Evolutionary conservation across 1,139 yeast species (phyloP), one percentile per base, ranked within the genome.

Genomic region (Tardiomyces blankii): DNA sequence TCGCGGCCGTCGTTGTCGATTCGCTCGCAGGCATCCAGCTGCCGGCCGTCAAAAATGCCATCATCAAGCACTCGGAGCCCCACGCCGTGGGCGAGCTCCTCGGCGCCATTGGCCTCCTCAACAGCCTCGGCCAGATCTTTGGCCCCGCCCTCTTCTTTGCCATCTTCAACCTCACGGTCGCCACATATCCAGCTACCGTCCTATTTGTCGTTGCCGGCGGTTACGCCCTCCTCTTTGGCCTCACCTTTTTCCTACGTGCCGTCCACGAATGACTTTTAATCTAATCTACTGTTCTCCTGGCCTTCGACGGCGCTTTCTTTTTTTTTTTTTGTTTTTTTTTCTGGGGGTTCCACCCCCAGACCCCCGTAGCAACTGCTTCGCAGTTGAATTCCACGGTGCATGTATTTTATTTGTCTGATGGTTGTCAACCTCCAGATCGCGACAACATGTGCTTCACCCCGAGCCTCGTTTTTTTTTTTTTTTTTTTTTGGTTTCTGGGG

Each of bases 1-100:
- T 60, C 27, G 32, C 53, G 1, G 61, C 70, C 12, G 54, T 64
- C 1, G 44, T 68, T 0, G 51, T 78, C n/a, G 65, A 75, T 1
- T 64, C 82, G 1, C 57, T 80, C 39, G 78, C 79, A 0, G 64
- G 78, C 0, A 43, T 74, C 8, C 64, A 64, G 2, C 55, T 68
- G 0, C 84, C 85, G 0, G 66, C 76, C 1, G 50, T 78, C 25
- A 74, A 73, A 49, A 67, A 75, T 5, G 55, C 77, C 2, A 56
- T 78, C 38, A 70, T 77, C 48, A 79, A 78, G 57, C 75, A 75
- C 54, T 71, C 70, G 9, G 55, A 58, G n/a, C 54, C 53, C 44
- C 55, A 55, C 16, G 51, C 56, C 40, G 54, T 62, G 6, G 68
- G 69, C 2, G 61, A 57, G 40, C 54, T 64, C 18, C 49, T 65